Conservation (phyloP, 495 filamentous ascomycete genomes). For the Lasiosphaeris hirsuta region DNA sequence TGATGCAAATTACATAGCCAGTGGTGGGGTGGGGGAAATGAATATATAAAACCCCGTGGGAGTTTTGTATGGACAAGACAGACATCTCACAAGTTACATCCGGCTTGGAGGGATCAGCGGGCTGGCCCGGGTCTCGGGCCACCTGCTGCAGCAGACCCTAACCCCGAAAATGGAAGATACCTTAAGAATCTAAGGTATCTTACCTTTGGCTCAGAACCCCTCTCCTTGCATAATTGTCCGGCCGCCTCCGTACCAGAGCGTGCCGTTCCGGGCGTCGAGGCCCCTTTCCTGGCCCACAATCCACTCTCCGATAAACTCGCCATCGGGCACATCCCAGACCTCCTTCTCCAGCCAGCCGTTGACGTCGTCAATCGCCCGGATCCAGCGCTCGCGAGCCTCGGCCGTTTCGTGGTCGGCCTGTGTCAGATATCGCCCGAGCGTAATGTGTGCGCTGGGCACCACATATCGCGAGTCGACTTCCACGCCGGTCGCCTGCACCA, state of each 20-base stretch:
- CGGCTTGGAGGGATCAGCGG: too few relatives aligned
- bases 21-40: too few relatives aligned
- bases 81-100: too few relatives aligned
- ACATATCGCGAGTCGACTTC: slow-evolving; percentile 70
- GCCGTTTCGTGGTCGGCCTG: slow-evolving; percentile 44
- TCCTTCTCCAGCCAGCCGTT: slow-evolving; percentile 66
- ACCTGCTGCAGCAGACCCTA: too few relatives aligned
- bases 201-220: slow-evolving; percentile 59
- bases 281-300: slow-evolving; percentile 74
- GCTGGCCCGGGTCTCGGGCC: too few relatives aligned
- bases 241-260: slow-evolving; percentile 82
- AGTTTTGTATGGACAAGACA: too few relatives aligned
- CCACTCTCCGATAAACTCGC: slow-evolving; percentile 55
- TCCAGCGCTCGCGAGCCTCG: slow-evolving; percentile 54
- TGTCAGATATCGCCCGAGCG: slow-evolving; percentile 73
- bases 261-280: slow-evolving; percentile 64
- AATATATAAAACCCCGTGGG: too few relatives aligned
- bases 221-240: slow-evolving; percentile 59
- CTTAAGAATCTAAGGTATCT: too few relatives aligned
- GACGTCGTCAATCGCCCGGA: slow-evolving; percentile 67
- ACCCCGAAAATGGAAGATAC: too few relatives aligned
- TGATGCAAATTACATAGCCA: too few relatives aligned
- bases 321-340: slow-evolving; percentile 58
- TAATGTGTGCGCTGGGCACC: slow-evolving; percentile 84
- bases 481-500: slow-evolving; percentile 56